These are phyloP conservation scores for Euptelea pleiosperma DNA, from an alignment of 164 flowering plant species.

Conservation along the genomic window DNA sequence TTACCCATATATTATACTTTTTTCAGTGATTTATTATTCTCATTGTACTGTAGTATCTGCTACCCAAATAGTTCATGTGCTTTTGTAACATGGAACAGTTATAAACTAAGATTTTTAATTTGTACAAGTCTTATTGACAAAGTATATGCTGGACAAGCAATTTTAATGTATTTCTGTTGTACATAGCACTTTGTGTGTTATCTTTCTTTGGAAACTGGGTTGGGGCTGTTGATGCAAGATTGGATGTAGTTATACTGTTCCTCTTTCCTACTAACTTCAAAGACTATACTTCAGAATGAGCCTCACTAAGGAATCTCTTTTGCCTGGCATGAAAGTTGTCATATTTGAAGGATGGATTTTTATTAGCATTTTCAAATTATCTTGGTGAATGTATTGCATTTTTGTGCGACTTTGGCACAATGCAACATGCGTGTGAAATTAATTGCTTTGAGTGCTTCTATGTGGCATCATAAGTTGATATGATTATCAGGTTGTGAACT, in stretches of 20 bases:
- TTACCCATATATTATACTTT: no score
- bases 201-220: neutral
- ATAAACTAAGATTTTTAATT: neutral
- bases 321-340: neutral
- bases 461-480: neutral
- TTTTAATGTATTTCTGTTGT: neutral
- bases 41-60: no score
- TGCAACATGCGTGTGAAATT: neutral
- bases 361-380: neutral
- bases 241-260: neutral
- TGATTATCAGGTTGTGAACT: slow-evolving; percentile 60
- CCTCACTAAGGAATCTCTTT: neutral
- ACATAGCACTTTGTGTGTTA: neutral
- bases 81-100: neutral
- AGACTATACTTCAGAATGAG: no score
- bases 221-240: neutral
- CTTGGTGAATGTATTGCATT: neutral
- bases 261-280: no score
- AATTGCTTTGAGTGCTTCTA: slow-evolving; percentile 3
- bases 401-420: neutral
- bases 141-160: neutral
- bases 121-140: neutral
- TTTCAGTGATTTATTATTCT: no score
- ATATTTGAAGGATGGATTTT: no score
- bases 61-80: neutral